Conservation (phyloP, 768 basidiomycete genomes). For the Tricholoma sp. region DNA sequence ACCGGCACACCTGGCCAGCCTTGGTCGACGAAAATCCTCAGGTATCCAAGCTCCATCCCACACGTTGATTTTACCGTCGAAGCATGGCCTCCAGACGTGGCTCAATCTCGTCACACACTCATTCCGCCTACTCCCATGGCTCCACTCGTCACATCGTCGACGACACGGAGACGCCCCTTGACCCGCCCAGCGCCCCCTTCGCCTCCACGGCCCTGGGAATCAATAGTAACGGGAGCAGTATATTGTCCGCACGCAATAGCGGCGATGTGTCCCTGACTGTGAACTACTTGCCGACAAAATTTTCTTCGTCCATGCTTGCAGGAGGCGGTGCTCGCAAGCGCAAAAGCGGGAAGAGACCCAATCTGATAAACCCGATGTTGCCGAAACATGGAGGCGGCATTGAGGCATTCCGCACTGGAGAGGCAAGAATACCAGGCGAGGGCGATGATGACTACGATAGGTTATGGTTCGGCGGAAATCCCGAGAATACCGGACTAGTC, state of each 20-base stretch:
- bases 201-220: conserved; percentile 1
- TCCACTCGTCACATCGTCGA: conserved; percentile 46
- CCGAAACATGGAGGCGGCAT: conserved; percentile 50
- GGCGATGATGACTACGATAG: conserved; percentile 1
- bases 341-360: conserved; percentile 13
- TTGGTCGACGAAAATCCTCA: background rate
- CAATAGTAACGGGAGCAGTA: conserved; percentile 7
- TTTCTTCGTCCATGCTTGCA: conserved; percentile 39
- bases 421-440: conserved; percentile 43
- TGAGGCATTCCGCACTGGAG: conserved; percentile 51
- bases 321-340: conserved; percentile 24
- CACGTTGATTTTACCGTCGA: background rate
- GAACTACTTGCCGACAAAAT: conserved; percentile 66
- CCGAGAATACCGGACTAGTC: background rate
- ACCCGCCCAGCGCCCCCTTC: conserved; percentile 38
- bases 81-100: conserved; percentile 26
- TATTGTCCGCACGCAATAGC: conserved; percentile 20
- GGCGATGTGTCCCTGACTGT: conserved; percentile 26
- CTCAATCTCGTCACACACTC: conserved; percentile 31
- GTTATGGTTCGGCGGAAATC: conserved; percentile 22
- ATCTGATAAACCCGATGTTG: conserved; percentile 23
- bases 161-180: conserved; percentile 30
- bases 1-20: background rate
- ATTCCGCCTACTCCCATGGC: conserved; percentile 39
- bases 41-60: background rate